Base-by-base conservation (phyloP, 176 grass and related monocot genomes). In the Dactylis glomerata region DNA sequence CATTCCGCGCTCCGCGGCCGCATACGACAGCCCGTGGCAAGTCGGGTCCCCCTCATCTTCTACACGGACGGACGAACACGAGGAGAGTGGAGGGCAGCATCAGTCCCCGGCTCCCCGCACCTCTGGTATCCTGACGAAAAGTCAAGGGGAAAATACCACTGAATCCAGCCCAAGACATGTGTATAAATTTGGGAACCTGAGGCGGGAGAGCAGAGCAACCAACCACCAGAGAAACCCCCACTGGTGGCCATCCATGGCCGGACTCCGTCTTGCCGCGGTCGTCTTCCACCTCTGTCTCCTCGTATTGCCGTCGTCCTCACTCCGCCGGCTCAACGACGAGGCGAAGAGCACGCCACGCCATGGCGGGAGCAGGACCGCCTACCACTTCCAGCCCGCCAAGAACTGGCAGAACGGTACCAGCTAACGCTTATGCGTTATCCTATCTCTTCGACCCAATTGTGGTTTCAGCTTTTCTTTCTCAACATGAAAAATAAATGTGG, bases 341-440 rank as follows among this genome's bases (percentile, higher is more conserved):
- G 62, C 41, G 5, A 2, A 38, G 34, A 15, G 30, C 73, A 27
- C 33, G 1, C 22, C n/a, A n/a, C 13, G 49, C 76, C 84, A 79
- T 19, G 85, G 32, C 82, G 89, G 70, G 10, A 17, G 1, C 3
- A 47, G 90, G 84, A 94, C 92, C 4, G 92, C 95, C 70, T 97
- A 94, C 86, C 95, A 97, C 85, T 97, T 97, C 86, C 92, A 94
- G 68, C 92, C 95, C 3, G 76, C 90, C 8, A 91, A 88, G 86
- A 89, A 94, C 78, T 97, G 95, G 95, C 90, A 94, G 50, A 97
- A 97, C 58, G 95, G 95, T 97, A 69, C 10, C 68, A 19, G 10
- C 12, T 30, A 14, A 13, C 46, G 31, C 17, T 81, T 57, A 13
- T 38, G 42, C 15, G 19, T 9, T 73, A 17, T 5, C 10, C 37